These are phyloP conservation scores for Colletotrichum sp. DNA, from an alignment of 2,329 filamentous ascomycete species.

Conservation along the genomic window DNA sequence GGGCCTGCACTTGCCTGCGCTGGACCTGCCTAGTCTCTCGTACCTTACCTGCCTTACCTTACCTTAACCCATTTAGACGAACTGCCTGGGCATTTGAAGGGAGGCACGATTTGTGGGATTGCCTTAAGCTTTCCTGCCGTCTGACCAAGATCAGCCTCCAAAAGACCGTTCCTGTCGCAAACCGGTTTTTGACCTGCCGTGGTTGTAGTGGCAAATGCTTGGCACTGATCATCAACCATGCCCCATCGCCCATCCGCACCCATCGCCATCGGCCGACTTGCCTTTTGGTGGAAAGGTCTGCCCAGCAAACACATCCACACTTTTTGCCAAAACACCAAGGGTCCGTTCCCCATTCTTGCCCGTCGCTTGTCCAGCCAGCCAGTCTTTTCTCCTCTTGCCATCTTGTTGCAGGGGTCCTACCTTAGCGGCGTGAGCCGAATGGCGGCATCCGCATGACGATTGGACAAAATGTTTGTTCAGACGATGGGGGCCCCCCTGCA, in stretches of 20 bases:
- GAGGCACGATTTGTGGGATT: background rate
- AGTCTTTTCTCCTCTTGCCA: background rate
- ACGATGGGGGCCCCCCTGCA: constrained; percentile 2
- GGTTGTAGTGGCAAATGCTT: constrained; percentile 19
- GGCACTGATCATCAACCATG: constrained; percentile 15
- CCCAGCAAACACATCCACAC: background rate
- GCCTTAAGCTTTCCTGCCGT: constrained; percentile 3
- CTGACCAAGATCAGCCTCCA: constrained; percentile 15
- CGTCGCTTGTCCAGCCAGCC: background rate
- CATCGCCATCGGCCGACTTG: background rate
- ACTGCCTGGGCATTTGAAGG: background rate
- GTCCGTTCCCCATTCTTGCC: background rate
- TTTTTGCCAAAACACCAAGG: background rate
- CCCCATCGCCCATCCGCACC: background rate
- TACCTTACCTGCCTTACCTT: background rate
- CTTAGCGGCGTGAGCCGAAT: constrained; percentile 4
- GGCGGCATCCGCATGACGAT: background rate
- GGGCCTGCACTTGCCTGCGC: background rate
- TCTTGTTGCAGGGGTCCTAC: background rate
- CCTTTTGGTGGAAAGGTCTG: background rate
- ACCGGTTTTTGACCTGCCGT: constrained; percentile 13
- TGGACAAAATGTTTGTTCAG: background rate
- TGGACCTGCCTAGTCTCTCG: background rate
- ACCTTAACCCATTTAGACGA: background rate
- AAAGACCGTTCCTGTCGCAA: constrained; percentile 20